Base-by-base conservation (phyloP, 2,329 filamentous ascomycete genomes). In the Curvularia hawaiiensis region DNA sequence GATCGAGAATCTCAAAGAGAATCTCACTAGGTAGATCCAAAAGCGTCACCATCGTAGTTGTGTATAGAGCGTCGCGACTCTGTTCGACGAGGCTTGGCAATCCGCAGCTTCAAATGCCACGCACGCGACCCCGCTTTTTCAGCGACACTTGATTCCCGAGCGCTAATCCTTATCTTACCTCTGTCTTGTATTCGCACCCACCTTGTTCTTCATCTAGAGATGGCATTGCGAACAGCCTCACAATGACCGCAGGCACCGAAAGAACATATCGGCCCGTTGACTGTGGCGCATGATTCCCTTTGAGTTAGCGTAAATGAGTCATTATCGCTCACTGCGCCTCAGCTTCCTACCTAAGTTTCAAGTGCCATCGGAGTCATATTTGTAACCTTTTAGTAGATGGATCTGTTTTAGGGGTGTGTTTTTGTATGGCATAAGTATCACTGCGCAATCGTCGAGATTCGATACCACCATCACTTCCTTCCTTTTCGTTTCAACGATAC, bases 241-340 rank as follows among this genome's bases (percentile, higher is more conserved):
- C 26, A n/a, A n/a, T 38, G 12, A 39, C 24, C 14, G 41, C 11
- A 43, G 14, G 22, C 40, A 26, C 26, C 14, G 12, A 35, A 12
- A 35, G 4, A 5, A 33, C 28, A 35, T 11, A 22, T 38, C 31
- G 16, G 39, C 10, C 24, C 35, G 9, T 39, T 28, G 52, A n/a
- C 2, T 52, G 61, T 65, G 62, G 63, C 62, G 65, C 62, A 63
- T 59, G 48, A 40, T 38, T 49, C 41, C 4, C 8, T 35, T 55
- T 22, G 24, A 26, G 53, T 58, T 70, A 68, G 67, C 59, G 64
- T 40, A 30, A 51, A 69, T 71, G 67, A 71, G 52, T 71, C 67
- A 71, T 59, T 63, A 64, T 62, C n/a, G 50, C 56, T 67, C 63
- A 66, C 58, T 39, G n/a, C 28, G 31, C 49, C 31, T 52, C 33